These are phyloP conservation scores for Fusarium bactridioides DNA, from an alignment of 2,329 filamentous ascomycete species.

Conservation along the genomic window DNA sequence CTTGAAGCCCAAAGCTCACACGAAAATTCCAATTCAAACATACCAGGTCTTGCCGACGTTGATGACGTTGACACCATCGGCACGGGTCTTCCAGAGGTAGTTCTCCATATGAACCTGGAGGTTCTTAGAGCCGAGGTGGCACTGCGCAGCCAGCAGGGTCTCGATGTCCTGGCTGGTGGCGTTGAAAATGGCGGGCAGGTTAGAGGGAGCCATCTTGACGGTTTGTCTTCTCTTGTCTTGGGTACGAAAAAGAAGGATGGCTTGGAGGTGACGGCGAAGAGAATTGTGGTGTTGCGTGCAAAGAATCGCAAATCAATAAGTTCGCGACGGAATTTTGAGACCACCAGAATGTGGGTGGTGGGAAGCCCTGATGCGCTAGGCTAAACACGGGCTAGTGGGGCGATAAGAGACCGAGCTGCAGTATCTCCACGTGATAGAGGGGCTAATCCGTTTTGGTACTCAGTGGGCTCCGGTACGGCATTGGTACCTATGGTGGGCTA, in stretches of 20 bases:
- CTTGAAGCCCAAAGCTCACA: neutral
- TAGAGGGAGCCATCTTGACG: conserved; percentile 91
- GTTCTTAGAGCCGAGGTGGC: conserved; percentile 98
- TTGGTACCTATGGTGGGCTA: conserved; percentile 21
- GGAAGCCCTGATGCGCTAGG: conserved; percentile 46
- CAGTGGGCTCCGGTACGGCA: neutral
- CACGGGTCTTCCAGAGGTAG: conserved; percentile 99
- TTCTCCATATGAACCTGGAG: conserved; percentile 99
- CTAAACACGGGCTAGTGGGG: conserved; percentile 23
- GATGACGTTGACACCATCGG: conserved; percentile 97
- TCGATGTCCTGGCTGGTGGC: conserved; percentile 98
- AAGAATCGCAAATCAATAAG: conserved; percentile 48
- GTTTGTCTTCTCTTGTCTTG: conserved; percentile 45
- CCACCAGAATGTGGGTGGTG: conserved; percentile 51
- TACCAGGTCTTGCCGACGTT: conserved; percentile 99
- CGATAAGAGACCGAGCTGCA: neutral
- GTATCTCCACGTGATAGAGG: conserved; percentile 42
- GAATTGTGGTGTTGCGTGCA: conserved; percentile 40
- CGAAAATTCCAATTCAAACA: conserved; percentile 42
- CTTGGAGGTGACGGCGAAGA: conserved; percentile 40
- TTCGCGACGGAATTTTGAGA: conserved; percentile 52
- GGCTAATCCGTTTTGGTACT: conserved; percentile 35
- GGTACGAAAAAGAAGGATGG: conserved; percentile 43
- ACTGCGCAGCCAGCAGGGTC: conserved; percentile 97
- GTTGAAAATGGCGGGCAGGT: conserved; percentile 95